Conservation (phyloP, 495 filamentous ascomycete species). For the Trichodelitschia bisporula region DNA sequence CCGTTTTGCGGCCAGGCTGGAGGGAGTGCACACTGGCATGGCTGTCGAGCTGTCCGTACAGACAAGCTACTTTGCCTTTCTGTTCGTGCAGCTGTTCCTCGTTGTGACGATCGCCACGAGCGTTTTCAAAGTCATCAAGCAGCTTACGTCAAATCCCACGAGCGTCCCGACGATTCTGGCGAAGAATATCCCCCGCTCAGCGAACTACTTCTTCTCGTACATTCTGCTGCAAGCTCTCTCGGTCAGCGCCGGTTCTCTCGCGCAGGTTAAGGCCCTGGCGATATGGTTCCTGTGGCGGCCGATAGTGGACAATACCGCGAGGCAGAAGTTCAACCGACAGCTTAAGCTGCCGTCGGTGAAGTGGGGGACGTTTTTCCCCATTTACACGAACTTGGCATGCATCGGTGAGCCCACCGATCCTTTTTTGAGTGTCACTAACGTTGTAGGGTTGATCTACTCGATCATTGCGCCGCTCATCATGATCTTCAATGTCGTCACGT, state of each 20-base stretch:
- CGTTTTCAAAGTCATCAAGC: constrained; percentile 37
- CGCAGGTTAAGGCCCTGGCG: constrained; percentile 57
- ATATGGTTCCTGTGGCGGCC: constrained; percentile 61
- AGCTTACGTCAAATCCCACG: constrained; percentile 28
- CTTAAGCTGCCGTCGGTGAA: constrained; percentile 51
- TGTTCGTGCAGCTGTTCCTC: constrained; percentile 88
- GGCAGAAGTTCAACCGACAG: constrained; percentile 72
- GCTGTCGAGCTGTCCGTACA: constrained; percentile 62
- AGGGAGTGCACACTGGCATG: constrained; percentile 67
- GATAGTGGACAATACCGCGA: constrained; percentile 62
- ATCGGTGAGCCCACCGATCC: constrained; percentile 33
- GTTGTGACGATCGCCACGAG: constrained; percentile 78
- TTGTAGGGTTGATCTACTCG: constrained; percentile 55
- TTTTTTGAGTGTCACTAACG: constrained; percentile 2
- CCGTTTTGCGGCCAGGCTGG: constrained; percentile 42
- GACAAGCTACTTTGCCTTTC: constrained; percentile 79
- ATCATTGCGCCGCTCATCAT: constrained; percentile 78
- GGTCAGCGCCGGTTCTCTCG: constrained; percentile 65
- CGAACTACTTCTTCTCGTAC: constrained; percentile 97
- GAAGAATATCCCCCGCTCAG: constrained; percentile 58
- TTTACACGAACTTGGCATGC: constrained; percentile 86
- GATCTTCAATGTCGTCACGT: constrained; percentile 84
- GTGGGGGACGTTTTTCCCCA: constrained; percentile 87
- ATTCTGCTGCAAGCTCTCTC: constrained; percentile 87
- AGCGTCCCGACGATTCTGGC: constrained; percentile 41